Conservation (phyloP, 2,329 filamentous ascomycete species). For the Cytospora schulzeri region DNA sequence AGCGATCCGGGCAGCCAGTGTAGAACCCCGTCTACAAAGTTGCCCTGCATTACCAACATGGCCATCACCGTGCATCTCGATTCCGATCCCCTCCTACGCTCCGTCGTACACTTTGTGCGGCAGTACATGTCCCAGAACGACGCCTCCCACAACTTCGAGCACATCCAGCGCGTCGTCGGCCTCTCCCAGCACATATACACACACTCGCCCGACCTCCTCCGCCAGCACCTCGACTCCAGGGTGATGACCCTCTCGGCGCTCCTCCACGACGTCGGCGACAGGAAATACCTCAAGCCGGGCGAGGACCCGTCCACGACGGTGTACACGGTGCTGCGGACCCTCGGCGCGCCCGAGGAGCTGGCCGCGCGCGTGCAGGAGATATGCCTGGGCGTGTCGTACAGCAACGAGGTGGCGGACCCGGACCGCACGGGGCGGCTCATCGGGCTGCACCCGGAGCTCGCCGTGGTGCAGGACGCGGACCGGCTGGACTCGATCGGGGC, state of each 20-base stretch:
- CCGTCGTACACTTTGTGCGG: constrained; percentile 65
- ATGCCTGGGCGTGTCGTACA: constrained; percentile 77
- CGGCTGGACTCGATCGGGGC: constrained; percentile 88
- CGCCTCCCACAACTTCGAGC: constrained; percentile 83
- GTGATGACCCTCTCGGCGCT: constrained; percentile 71
- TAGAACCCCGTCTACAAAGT: background rate
- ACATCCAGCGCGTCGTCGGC: constrained; percentile 78
- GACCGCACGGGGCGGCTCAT: constrained; percentile 62
- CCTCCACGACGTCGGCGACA: constrained; percentile 87
- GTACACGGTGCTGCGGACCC: constrained; percentile 53
- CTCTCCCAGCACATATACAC: constrained; percentile 68
- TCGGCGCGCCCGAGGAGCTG: constrained; percentile 59
- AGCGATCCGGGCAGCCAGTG: background rate
- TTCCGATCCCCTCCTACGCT: constrained; percentile 52
- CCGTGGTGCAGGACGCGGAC: constrained; percentile 89
- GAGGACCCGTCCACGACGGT: constrained; percentile 61
- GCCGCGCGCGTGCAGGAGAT: constrained; percentile 71
- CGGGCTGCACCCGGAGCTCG: constrained; percentile 70
- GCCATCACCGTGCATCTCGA: constrained; percentile 33
- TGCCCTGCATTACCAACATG: constrained; percentile 12
- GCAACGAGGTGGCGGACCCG: constrained; percentile 69
- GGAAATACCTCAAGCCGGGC: constrained; percentile 69
- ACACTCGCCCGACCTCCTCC: constrained; percentile 24
- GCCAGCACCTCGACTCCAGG: constrained; percentile 46
- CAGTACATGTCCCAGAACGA: constrained; percentile 79